Evolutionary conservation across 2,329 filamentous ascomycete species (phyloP), one percentile per base, ranked within the genome.

Genomic region (Aspergillus sp.): DNA sequence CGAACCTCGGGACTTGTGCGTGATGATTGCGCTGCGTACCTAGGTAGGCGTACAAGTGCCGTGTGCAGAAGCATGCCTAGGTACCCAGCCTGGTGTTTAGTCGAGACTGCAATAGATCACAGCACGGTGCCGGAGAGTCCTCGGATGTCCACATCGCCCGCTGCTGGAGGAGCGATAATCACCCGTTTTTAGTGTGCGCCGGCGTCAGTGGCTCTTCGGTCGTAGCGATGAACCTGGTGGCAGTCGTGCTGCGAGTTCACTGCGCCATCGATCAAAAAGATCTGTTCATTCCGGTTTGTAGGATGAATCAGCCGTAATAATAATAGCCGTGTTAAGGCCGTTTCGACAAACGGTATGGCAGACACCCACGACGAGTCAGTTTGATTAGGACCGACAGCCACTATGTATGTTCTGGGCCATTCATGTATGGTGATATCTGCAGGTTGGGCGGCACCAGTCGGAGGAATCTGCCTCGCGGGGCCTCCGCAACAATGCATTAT

Each of bases 181-280:
- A 56, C 41, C 58, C 58, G 58, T 51, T 38, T n/a, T 45, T 53
- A 55, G 58, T 49, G 36, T 38, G 13, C 43, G 43, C 35, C 22
- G 36, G 45, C 40, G 52, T 53, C 51, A 51, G 51, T 58, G 55
- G 22, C 22, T 22, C 22, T 7, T 22, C n/a, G n/a, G n/a, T n/a
- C n/a, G n/a, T n/a, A n/a, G n/a, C n/a, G n/a, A n/a, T n/a, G n/a
- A n/a, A n/a, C n/a, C n/a, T n/a, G n/a, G n/a, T n/a, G n/a, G n/a
- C 22, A 7, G 22, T 24, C 26, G 9, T 30, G 9, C 8, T 30
- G 26, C 26, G 26, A 30, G 8, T 30, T 30, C 26, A 30, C 26
- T 30, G 26, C 26, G 26, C 26, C 26, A 30, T 11, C 35, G 35
- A 14, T 38, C 35, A 7, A 5, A n/a, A 38, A 38, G 35, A 38